A percentile compares a stretch with the other conserved stretches of the same genome.
phyloP scores from a whole-genome alignment of 164 flowering plant species.

The Stephania cephalantha region DNA sequence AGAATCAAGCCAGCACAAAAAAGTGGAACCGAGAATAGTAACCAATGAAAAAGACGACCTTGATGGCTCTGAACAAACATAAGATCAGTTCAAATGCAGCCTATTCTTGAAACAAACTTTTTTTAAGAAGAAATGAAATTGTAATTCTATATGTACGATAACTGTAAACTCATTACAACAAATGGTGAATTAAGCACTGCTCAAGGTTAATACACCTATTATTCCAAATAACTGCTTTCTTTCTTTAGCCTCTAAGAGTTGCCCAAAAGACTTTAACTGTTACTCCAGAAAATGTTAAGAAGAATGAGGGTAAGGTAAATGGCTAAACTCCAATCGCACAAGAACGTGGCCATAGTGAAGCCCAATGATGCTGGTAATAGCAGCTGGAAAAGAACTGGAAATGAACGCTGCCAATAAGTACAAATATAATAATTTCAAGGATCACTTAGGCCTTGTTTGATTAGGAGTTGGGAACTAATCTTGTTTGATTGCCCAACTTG shows the following conservation, averaged over 20 bases:
- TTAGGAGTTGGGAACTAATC: too few species aligned
- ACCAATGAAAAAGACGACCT: slow-evolving; percentile 41
- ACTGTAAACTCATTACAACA: not conserved
- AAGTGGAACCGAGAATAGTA: slow-evolving; percentile 30
- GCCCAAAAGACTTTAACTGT: too few species aligned
- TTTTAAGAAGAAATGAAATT: too few species aligned
- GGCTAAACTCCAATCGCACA: slow-evolving; percentile 40
- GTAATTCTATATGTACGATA: too few species aligned
- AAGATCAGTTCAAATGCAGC: not conserved
- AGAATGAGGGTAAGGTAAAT: not conserved
- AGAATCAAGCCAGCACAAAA: slow-evolving; percentile 40
- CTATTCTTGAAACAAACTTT: not conserved
- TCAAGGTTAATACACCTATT: not conserved
- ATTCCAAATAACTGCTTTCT: not conserved
- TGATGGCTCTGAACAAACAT: slow-evolving; percentile 47
- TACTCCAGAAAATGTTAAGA: too few species aligned
- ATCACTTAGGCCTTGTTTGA: too few species aligned
- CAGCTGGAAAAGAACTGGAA: slow-evolving; percentile 54
- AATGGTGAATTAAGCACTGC: not conserved
- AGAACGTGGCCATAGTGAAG: slow-evolving; percentile 70
- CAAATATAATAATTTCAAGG: not conserved
- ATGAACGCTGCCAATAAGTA: slow-evolving; percentile 13
- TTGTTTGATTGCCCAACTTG: too few species aligned
- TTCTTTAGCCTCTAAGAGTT: not conserved
- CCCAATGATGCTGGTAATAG: slow-evolving; percentile 59